A percentile compares a stretch with the other conserved stretches of the same genome.
phyloP scores from a whole-genome alignment of 1,284 basidiomycete genomes.

The Naganishia cerealis region DNA sequence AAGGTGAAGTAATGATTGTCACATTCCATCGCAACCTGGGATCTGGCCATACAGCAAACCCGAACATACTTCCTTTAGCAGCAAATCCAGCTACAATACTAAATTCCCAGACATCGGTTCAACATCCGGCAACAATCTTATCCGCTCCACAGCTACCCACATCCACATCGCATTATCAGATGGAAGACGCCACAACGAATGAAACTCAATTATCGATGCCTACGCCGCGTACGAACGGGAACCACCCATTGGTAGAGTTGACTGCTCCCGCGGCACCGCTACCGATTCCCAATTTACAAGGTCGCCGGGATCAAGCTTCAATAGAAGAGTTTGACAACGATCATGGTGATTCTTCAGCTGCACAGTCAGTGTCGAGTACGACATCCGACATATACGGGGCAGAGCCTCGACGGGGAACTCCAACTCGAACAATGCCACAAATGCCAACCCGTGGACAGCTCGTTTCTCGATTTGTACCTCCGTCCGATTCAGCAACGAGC shows the following conservation, averaged over 20 bases:
- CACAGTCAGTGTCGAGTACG: slow-evolving; percentile 14
- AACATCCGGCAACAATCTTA: not conserved
- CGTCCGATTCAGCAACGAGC: slow-evolving; percentile 12
- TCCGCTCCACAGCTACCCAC: not conserved
- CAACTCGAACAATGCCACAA: not conserved
- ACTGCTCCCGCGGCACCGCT: not conserved
- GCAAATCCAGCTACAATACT: not conserved
- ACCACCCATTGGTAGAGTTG: not conserved
- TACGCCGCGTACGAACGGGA: slow-evolving; percentile 13
- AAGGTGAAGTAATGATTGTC: slow-evolving; percentile 25
- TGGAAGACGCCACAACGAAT: slow-evolving; percentile 2
- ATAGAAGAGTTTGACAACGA: not conserved
- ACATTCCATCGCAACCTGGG: slow-evolving; percentile 17
- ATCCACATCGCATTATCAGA: slow-evolving; percentile 7
- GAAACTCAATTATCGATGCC: not conserved
- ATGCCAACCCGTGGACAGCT: not conserved
- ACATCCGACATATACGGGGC: not conserved
- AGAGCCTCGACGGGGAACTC: not conserved
- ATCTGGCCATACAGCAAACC: not conserved
- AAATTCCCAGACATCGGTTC: not conserved
- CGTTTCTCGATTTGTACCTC: not conserved
- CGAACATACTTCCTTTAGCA: not conserved
- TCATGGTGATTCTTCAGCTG: slow-evolving; percentile 7
- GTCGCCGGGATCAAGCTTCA: too few species aligned
- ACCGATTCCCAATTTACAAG: not conserved